These are phyloP conservation scores for Tricholoma sp. DNA, from an alignment of 768 basidiomycete species.

Conservation along the genomic window DNA sequence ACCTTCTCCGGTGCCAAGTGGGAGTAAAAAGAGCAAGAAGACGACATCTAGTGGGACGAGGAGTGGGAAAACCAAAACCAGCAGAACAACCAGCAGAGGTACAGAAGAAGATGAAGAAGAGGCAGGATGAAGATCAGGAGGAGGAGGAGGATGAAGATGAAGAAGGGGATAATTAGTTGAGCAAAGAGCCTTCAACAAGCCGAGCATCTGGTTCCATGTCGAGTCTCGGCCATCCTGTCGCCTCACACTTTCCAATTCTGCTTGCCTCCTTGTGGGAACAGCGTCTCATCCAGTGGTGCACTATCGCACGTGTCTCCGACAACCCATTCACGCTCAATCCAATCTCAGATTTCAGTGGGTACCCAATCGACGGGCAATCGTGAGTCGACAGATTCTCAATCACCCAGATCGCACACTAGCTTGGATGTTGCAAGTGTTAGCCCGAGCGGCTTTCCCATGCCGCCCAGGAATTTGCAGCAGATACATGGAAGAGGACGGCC, in stretches of 20 bases:
- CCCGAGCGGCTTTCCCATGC: conserved; percentile 37
- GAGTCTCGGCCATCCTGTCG: conserved; percentile 72
- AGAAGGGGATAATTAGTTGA: conserved; percentile 37
- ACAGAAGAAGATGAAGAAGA: conserved; percentile 25
- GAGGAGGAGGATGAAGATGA: conserved; percentile 23
- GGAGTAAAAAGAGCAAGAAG: conserved; percentile 30
- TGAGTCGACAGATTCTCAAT: conserved; percentile 57
- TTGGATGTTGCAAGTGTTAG: conserved; percentile 33
- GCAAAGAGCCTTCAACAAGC: conserved; percentile 51
- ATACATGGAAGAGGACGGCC: conserved; percentile 23
- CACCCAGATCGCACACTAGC: conserved; percentile 34
- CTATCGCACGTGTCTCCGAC: conserved; percentile 35
- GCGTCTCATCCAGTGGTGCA: conserved; percentile 31
- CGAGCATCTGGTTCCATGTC: conserved; percentile 81
- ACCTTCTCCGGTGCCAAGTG: conserved; percentile 42
- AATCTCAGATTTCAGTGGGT: conserved; percentile 34
- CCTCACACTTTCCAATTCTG: conserved; percentile 66
- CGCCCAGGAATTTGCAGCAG: conserved; percentile 33
- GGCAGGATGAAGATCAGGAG: conserved; percentile 39
- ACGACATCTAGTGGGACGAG: conserved; percentile 12
- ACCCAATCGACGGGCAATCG: conserved; percentile 61
- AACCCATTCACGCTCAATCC: conserved; percentile 26
- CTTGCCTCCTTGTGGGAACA: conserved; percentile 41
- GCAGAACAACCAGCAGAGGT: conserved; percentile 22
- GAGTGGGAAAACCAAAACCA: conserved; percentile 17